phyloP scores from a whole-genome alignment of 1,284 basidiomycete species.

The Microbotryum silenes-acaulis region DNA sequence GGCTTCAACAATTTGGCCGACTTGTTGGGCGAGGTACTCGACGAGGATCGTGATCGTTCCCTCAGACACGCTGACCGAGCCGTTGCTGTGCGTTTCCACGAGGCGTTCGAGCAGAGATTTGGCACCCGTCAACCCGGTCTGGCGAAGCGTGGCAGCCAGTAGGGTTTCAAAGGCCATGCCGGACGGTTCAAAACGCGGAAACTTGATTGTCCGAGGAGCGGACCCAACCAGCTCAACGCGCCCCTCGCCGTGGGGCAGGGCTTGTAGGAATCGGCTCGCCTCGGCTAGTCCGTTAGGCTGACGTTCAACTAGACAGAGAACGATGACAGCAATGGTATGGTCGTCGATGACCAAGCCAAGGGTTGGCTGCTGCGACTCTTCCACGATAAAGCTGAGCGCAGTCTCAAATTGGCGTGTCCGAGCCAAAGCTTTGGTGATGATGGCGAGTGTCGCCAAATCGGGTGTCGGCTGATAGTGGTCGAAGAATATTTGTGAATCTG shows the following conservation, averaged over 20 bases:
- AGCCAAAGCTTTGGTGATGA: conserved; percentile 13
- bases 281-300: conserved; percentile 4
- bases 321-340: conserved; percentile 8
- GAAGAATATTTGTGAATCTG: neutral
- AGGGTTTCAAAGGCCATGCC: conserved; percentile 14
- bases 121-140: conserved; percentile 13
- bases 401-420: conserved; percentile 9
- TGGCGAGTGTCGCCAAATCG: conserved; percentile 20
- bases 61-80: conserved; percentile 8
- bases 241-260: conserved; percentile 8
- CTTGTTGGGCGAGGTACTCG: conserved; percentile 12
- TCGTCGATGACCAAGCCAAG: conserved; percentile 7
- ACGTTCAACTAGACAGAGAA: conserved; percentile 8
- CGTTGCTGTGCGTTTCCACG: neutral
- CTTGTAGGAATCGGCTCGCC: conserved; percentile 15
- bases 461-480: conserved; percentile 9
- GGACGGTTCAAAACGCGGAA: neutral
- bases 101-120: conserved; percentile 10
- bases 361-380: neutral
- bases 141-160: conserved; percentile 12
- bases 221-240: neutral
- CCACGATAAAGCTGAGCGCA: conserved; percentile 12
- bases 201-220: neutral
- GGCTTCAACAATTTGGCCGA: conserved; percentile 1
- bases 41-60: conserved; percentile 21